These are phyloP conservation scores for Mycocentrospora acerina DNA, from an alignment of 2,329 filamentous ascomycete species.

Conservation along the genomic window DNA sequence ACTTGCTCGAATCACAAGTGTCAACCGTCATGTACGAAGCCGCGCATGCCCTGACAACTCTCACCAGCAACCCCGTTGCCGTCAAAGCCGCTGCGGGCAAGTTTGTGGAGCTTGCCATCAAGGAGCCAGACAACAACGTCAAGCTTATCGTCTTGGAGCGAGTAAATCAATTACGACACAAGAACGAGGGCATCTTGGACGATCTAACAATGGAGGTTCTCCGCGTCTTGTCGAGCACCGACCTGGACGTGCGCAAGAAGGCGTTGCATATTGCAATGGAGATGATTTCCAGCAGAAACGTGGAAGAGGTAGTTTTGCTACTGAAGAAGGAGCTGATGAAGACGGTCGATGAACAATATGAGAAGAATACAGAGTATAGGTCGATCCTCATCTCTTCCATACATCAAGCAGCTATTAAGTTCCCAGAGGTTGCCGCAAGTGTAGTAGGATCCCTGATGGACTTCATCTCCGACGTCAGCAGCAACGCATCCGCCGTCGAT, in stretches of 20 bases:
- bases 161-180: constrained; percentile 81
- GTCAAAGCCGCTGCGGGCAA: constrained; percentile 96
- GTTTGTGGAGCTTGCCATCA: constrained; percentile 95
- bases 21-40: constrained; percentile 98
- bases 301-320: constrained; percentile 93
- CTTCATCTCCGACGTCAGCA: constrained; percentile 98
- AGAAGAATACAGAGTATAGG: constrained; percentile 67
- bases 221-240: constrained; percentile 88
- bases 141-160: constrained; percentile 97
- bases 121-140: constrained; percentile 98
- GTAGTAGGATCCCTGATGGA: constrained; percentile 98
- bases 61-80: constrained; percentile 95
- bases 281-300: constrained; percentile 98
- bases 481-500: constrained; percentile 93
- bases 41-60: constrained; percentile 86
- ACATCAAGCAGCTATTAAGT: constrained; percentile 98
- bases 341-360: constrained; percentile 97
- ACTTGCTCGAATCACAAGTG: constrained; percentile 87
- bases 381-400: constrained; percentile 95
- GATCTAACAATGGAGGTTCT: constrained; percentile 97
- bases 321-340: constrained; percentile 97
- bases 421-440: constrained; percentile 95
- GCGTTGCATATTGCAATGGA: constrained; percentile 87
- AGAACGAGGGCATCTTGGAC: constrained; percentile 88
- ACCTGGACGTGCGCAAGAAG: constrained; percentile 93